phyloP scores from a whole-genome alignment of 2,329 filamentous ascomycete genomes.

The Pseudovirgaria hyperparasitica region DNA sequence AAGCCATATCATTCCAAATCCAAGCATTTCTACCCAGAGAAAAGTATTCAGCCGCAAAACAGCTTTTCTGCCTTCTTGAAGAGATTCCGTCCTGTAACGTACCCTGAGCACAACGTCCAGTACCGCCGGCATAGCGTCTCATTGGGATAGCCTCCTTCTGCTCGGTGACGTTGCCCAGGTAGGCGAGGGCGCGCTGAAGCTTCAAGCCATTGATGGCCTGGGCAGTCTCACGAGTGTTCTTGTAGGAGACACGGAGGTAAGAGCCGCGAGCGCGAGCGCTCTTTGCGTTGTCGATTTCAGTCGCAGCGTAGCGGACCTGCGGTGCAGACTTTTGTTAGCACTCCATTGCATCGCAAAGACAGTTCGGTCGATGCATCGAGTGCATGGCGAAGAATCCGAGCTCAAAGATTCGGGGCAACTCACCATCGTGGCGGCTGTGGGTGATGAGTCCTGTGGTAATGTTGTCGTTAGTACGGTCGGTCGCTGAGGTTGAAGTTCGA shows the following conservation, averaged over 20 bases:
- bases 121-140: constrained; percentile 93
- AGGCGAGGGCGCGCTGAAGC: constrained; percentile 83
- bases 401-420: too few relatives aligned
- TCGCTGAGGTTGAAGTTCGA: constrained; percentile 8
- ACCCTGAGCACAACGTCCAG: constrained; percentile 95
- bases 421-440: constrained; percentile 30
- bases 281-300: constrained; percentile 76
- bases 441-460: constrained; percentile 22
- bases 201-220: constrained; percentile 99
- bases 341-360: background rate
- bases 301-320: constrained; percentile 92
- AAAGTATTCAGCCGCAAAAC: background rate
- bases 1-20: background rate
- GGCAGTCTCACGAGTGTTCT: constrained; percentile 99
- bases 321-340: constrained; percentile 2
- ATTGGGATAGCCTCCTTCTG: constrained; percentile 97
- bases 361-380: too few relatives aligned
- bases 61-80: background rate
- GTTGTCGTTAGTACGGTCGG: constrained; percentile 17
- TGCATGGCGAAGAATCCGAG: too few relatives aligned
- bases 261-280: constrained; percentile 96
- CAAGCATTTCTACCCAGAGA: background rate
- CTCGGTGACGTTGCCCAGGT: constrained; percentile 96
- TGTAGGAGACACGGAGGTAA: constrained; percentile 99
- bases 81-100: constrained; percentile 37